Evolutionary conservation across 2,329 filamentous ascomycete genomes (phyloP), one percentile per base, ranked within the genome.

Genomic region (Stagonosporopsis cucurbitacearum): DNA sequence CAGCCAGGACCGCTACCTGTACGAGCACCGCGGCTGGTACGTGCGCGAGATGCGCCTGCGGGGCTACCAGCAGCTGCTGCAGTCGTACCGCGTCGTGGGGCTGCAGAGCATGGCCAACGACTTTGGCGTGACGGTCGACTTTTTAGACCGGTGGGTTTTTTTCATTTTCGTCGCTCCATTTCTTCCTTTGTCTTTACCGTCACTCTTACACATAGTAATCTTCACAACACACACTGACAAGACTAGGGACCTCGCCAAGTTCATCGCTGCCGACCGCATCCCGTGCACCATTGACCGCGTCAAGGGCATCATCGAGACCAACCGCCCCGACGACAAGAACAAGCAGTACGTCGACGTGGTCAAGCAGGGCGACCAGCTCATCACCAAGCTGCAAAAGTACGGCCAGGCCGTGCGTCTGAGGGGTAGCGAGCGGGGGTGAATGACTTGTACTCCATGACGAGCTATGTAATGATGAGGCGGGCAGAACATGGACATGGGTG

Each of bases 301-400:
- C 63, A 91, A 93, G 57, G 95, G 94, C 65, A 90, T 98, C 67
- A 98, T 99, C 70, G 95, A 98, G 84, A 99, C 95, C 40, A 97
- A 97, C 81, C 86, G 95, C 50, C 93, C 94, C 8, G 95, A 98
- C 75, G 93, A 96, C 81, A 99, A 99, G 88, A 98, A 98, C 84
- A 97, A 96, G 85, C 95, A 99, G 81, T 99, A 99, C 79, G 90
- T 93, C 69, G 95, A 99, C 69, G 92, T 98, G 33, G 92, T 99
- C 59, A 95, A 95, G 81, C 95, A 98, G 76, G 95, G 95, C 28
- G 95, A 99, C 77, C 91, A 96, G 78, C 84, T 99, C 61, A 98
- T 99, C 75, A 99, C 95, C 55, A 99, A 99, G 84, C 82, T 99
- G 67, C 95, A 99, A 81, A 99, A 99, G 84, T 99, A 99, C 77